phyloP scores from a whole-genome alignment of 2,329 filamentous ascomycete genomes.

The Biscogniauxia marginata region DNA sequence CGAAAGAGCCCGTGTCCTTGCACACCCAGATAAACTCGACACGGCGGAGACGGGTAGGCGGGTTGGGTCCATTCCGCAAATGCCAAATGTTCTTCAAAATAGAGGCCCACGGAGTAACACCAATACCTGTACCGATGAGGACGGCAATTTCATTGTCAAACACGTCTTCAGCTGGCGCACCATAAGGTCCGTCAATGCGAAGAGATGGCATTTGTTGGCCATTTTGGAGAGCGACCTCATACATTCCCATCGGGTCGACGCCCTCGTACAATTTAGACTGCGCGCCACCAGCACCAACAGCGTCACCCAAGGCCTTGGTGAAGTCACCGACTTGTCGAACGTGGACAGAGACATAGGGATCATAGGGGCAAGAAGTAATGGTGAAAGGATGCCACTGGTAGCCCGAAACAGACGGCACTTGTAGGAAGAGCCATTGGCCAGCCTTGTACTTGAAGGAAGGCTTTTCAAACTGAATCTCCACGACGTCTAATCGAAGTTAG shows the following conservation, averaged over 20 bases:
- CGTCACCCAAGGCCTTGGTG: conserved; percentile 88
- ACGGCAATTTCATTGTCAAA: conserved; percentile 91
- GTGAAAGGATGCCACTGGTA: conserved; percentile 99
- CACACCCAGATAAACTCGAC: conserved; percentile 99
- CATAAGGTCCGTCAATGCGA: conserved; percentile 92
- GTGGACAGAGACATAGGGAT: conserved; percentile 91
- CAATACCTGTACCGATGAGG: conserved; percentile 82
- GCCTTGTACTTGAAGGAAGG: conserved; percentile 97
- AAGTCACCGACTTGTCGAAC: conserved; percentile 97
- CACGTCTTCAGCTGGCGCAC: conserved; percentile 94
- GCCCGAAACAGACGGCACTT: conserved; percentile 82
- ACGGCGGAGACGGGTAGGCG: conserved; percentile 81
- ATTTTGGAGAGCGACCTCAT: conserved; percentile 92
- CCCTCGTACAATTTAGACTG: conserved; percentile 89
- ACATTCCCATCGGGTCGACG: conserved; percentile 93
- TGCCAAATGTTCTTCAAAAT: conserved; percentile 99
- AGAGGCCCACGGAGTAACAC: conserved; percentile 81
- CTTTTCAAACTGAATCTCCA: conserved; percentile 97
- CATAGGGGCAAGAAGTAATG: conserved; percentile 96
- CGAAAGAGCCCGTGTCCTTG: conserved; percentile 91
- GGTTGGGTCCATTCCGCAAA: conserved; percentile 83
- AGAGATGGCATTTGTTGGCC: conserved; percentile 89
- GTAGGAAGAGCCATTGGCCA: conserved; percentile 96
- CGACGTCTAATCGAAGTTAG: conserved; percentile 61
- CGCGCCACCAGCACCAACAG: conserved; percentile 84